phyloP scores from a whole-genome alignment of 805 yeast species.

The Pichia kluyveri region DNA sequence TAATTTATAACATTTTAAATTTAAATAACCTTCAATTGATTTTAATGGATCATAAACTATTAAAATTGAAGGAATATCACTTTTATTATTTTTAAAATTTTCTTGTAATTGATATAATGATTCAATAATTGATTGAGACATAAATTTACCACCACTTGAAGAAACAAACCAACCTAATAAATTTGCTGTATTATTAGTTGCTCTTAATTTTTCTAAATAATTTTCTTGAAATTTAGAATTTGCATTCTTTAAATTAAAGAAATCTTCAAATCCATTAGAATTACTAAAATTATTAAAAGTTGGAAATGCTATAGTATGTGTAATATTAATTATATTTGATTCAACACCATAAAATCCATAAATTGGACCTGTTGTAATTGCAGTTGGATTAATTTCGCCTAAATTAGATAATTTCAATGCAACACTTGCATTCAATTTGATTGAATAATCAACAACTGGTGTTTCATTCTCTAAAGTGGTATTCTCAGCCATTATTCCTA shows the following conservation, averaged over 20 bases:
- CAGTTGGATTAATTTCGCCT: slow-evolving; percentile 54
- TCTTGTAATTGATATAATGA: slow-evolving; percentile 55
- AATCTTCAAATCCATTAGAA: slow-evolving; percentile 34
- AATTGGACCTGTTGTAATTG: slow-evolving; percentile 59
- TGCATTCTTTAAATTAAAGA: slow-evolving; percentile 42
- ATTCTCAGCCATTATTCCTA: background rate
- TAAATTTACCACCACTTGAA: slow-evolving; percentile 59
- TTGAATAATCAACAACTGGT: slow-evolving; percentile 13
- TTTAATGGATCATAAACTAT: slow-evolving; percentile 62
- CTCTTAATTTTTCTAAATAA: slow-evolving; percentile 50
- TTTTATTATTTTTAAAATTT: slow-evolving; percentile 17
- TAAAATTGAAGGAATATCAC: slow-evolving; percentile 37
- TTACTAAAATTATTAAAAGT: slow-evolving; percentile 1
- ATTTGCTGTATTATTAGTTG: slow-evolving; percentile 57
- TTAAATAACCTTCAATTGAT: slow-evolving; percentile 51
- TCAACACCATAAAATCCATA: slow-evolving; percentile 55
- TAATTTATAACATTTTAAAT: slow-evolving; percentile 62
- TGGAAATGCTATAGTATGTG: slow-evolving; percentile 32
- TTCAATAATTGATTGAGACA: slow-evolving; percentile 59
- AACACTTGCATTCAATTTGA: slow-evolving; percentile 43
- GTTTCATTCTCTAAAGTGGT: background rate
- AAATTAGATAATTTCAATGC: slow-evolving; percentile 57
- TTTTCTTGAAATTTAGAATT: slow-evolving; percentile 64
- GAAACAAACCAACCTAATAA: slow-evolving; percentile 78
- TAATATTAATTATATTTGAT: slow-evolving; percentile 35